A percentile compares a stretch with the other conserved stretches of the same genome.
These are phyloP conservation scores for Fusarium sp. DNA, from an alignment of 2,329 filamentous ascomycete species.

Conservation along the genomic window DNA sequence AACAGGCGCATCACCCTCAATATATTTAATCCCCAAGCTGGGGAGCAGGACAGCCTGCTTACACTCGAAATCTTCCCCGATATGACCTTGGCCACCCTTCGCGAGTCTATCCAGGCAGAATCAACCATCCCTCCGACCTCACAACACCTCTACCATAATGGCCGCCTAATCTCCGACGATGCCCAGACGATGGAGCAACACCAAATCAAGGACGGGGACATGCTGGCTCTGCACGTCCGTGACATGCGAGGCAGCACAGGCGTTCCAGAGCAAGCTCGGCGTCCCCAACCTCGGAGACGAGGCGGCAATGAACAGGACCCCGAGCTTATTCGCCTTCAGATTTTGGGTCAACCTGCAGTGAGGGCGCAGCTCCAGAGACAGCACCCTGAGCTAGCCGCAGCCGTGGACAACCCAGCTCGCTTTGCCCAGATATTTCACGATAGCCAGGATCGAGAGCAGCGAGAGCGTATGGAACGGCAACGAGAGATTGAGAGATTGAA, in stretches of 20 bases:
- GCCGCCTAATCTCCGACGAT: constrained; percentile 80
- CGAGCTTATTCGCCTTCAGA: constrained; percentile 84
- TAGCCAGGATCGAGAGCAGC: constrained; percentile 75
- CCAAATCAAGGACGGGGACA: constrained; percentile 86
- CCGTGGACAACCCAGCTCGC: constrained; percentile 77
- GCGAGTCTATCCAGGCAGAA: constrained; percentile 89
- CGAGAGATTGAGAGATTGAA: constrained; percentile 87
- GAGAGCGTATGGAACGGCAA: constrained; percentile 80
- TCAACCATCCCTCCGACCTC: constrained; percentile 75
- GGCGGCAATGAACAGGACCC: constrained; percentile 67
- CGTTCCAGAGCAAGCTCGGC: constrained; percentile 51
- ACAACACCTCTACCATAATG: constrained; percentile 92
- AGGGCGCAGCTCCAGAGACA: constrained; percentile 76
- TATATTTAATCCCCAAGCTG: constrained; percentile 78
- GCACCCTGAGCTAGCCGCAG: constrained; percentile 80
- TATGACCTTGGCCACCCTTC: constrained; percentile 86
- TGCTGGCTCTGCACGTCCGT: constrained; percentile 87
- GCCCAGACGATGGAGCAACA: constrained; percentile 84
- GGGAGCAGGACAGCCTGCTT: constrained; percentile 77
- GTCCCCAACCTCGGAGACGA: constrained; percentile 45
- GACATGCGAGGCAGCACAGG: constrained; percentile 64
- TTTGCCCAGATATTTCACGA: constrained; percentile 80
- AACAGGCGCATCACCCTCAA: constrained; percentile 87
- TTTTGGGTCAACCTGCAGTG: constrained; percentile 81
- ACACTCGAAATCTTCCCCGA: constrained; percentile 84